phyloP scores from a whole-genome alignment of 768 basidiomycete genomes.

The Epithele typhae region DNA sequence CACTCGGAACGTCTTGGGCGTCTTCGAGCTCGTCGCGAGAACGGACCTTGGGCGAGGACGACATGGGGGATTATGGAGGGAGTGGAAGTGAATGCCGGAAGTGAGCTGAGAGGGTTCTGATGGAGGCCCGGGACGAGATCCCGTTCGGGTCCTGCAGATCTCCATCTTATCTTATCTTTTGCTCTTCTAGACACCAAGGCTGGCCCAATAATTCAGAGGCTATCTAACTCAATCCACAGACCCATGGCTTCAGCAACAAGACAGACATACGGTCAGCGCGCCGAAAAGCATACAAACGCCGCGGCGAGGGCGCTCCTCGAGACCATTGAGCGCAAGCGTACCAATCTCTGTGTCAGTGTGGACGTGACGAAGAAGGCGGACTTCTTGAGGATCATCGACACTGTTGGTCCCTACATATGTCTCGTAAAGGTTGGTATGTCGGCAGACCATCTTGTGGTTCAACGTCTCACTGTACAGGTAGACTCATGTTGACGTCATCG shows the following conservation, averaged over 20 bases:
- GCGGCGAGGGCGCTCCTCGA: constrained; percentile 76
- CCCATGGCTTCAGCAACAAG: constrained; percentile 31
- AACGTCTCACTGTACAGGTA: constrained; percentile 31
- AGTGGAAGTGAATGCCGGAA: too few species aligned
- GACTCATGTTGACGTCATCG: constrained; percentile 96
- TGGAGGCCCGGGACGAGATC: too few species aligned
- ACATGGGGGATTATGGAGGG: too few species aligned
- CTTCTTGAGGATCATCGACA: constrained; percentile 81
- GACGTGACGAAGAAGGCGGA: constrained; percentile 82
- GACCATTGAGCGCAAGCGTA: constrained; percentile 80
- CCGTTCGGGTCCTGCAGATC: not conserved
- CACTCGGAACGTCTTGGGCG: constrained; percentile 19
- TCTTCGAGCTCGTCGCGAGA: constrained; percentile 22
- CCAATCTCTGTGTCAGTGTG: constrained; percentile 93
- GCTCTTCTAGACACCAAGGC: too few species aligned
- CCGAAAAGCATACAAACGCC: constrained; percentile 57
- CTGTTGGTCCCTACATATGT: constrained; percentile 86
- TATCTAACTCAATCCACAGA: constrained; percentile 2
- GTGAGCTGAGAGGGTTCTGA: not conserved
- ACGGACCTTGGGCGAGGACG: constrained; percentile 14
- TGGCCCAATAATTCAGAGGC: too few species aligned
- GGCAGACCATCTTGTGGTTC: constrained; percentile 1
- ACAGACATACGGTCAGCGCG: constrained; percentile 61
- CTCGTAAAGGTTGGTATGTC: constrained; percentile 75
- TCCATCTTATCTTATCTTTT: constrained; percentile 6